Conservation (phyloP, 306 rosid species). For the Hippophae tibetana region DNA sequence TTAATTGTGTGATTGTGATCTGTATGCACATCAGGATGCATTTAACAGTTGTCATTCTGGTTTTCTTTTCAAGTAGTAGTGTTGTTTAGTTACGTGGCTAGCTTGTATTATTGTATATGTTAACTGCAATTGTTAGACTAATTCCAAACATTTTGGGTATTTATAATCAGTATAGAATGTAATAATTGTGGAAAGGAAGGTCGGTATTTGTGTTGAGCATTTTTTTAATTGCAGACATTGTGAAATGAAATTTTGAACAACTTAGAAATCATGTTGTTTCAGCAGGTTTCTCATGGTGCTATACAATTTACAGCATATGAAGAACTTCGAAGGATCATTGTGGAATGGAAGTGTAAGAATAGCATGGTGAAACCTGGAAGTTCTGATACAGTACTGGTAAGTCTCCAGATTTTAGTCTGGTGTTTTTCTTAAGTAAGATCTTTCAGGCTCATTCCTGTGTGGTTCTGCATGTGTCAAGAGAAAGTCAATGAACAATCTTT, state of each 20-base stretch:
- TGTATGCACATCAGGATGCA: not conserved
- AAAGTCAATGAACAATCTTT: not conserved
- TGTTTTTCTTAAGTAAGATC: not conserved
- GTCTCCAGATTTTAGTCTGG: slow-evolving; percentile 9
- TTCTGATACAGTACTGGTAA: slow-evolving; percentile 49
- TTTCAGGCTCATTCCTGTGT: not conserved
- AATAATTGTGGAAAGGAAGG: not conserved
- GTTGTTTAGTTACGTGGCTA: not conserved
- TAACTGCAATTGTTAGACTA: too few relatives aligned
- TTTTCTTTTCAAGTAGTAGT: too few relatives aligned
- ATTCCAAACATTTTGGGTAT: not conserved
- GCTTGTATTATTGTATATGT: not conserved
- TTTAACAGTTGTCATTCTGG: not conserved
- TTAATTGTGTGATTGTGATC: too few relatives aligned
- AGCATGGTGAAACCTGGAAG: slow-evolving; percentile 28
- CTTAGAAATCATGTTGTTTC: slow-evolving; percentile 25
- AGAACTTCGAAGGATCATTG: slow-evolving; percentile 62
- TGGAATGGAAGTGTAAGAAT: slow-evolving; percentile 44
- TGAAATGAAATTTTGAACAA: slow-evolving; percentile 11
- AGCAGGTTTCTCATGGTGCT: slow-evolving; percentile 98
- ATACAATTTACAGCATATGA: slow-evolving; percentile 81
- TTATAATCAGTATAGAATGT: not conserved
- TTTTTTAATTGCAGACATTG: not conserved
- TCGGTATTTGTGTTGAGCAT: not conserved
- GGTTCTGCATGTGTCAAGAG: not conserved